Conservation (phyloP, 2,329 filamentous ascomycete species). For the Anthostomella pinea region DNA sequence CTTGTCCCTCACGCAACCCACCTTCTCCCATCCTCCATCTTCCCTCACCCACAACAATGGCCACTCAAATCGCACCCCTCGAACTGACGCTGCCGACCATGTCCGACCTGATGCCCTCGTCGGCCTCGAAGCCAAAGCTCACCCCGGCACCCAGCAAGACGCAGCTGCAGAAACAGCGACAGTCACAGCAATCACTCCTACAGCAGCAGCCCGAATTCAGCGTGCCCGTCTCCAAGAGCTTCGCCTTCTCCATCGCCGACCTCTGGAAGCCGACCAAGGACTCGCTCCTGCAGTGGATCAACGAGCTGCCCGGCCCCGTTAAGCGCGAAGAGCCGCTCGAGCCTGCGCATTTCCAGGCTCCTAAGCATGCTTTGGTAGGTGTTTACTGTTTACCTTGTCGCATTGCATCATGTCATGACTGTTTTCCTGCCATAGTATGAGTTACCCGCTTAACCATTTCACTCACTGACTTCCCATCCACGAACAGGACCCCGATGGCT, state of each 20-base stretch:
- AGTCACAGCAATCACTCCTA: no score
- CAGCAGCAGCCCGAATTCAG: slow-evolving; percentile 22
- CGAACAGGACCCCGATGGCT: slow-evolving; percentile 13
- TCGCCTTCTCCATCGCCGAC: slow-evolving; percentile 24
- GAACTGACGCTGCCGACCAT: no score
- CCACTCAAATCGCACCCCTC: no score
- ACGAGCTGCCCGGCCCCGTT: slow-evolving; percentile 18
- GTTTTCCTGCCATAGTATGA: no score
- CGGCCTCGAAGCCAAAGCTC: background rate
- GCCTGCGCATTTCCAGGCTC: slow-evolving; percentile 15
- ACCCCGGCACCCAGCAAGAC: background rate
- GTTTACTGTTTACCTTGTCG: background rate
- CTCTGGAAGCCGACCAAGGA: slow-evolving; percentile 23
- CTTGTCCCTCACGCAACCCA: no score
- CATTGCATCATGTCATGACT: no score
- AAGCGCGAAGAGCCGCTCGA: slow-evolving; percentile 15
- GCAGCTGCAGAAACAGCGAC: slow-evolving; percentile 33
- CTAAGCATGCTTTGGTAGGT: slow-evolving; percentile 27
- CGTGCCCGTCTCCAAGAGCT: slow-evolving; percentile 21
- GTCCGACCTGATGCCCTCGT: no score
- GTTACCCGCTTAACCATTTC: no score
- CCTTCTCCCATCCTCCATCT: no score
- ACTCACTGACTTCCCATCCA: background rate
- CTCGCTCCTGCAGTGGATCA: slow-evolving; percentile 28
- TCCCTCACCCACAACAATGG: no score